Conservation (phyloP, 2,329 filamentous ascomycete species). For the Ilyonectria destructans region DNA sequence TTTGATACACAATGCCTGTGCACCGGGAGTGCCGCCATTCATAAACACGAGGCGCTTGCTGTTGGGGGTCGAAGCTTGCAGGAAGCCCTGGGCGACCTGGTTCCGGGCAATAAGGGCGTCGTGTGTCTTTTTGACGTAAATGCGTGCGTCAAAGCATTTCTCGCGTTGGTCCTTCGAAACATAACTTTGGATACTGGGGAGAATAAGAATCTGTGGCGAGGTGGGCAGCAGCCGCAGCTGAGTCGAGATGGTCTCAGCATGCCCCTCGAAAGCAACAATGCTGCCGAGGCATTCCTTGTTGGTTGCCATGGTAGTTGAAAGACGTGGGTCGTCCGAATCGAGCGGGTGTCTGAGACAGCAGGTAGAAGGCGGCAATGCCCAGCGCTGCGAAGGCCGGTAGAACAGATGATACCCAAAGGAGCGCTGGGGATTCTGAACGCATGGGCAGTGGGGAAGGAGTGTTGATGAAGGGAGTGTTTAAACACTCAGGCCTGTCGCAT, state of each 20-base stretch:
- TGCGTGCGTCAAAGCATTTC: slow-evolving; percentile 51
- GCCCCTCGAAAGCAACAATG: slow-evolving; percentile 75
- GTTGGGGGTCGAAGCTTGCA: slow-evolving; percentile 61
- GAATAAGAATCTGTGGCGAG: slow-evolving; percentile 71
- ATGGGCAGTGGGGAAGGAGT: slow-evolving; percentile 26
- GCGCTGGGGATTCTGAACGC: slow-evolving; percentile 34
- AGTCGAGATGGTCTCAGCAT: slow-evolving; percentile 68
- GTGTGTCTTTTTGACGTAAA: slow-evolving; percentile 67
- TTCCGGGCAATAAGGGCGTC: slow-evolving; percentile 64
- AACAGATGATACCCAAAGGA: slow-evolving; percentile 34
- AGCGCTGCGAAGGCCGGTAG: slow-evolving; percentile 26
- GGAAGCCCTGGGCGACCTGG: slow-evolving; percentile 66
- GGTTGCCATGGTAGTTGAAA: slow-evolving; percentile 45
- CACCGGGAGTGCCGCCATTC: slow-evolving; percentile 72
- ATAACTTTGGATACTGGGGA: slow-evolving; percentile 69
- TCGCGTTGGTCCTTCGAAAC: slow-evolving; percentile 53
- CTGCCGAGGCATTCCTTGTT: slow-evolving; percentile 59
- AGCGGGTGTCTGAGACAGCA: slow-evolving; percentile 18
- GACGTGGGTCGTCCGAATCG: slow-evolving; percentile 36
- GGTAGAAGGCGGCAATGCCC: slow-evolving; percentile 9
- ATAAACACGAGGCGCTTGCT: slow-evolving; percentile 73
- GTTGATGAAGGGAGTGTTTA: slow-evolving; percentile 32
- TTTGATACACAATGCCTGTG: slow-evolving; percentile 69
- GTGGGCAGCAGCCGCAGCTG: slow-evolving; percentile 74
- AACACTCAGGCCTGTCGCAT: slow-evolving; percentile 36